Percentiles rank a stretch among this genome's conserved stretches.
phyloP scores from a whole-genome alignment of 106 monocot species.

The Dendrobium chrysotoxum region DNA sequence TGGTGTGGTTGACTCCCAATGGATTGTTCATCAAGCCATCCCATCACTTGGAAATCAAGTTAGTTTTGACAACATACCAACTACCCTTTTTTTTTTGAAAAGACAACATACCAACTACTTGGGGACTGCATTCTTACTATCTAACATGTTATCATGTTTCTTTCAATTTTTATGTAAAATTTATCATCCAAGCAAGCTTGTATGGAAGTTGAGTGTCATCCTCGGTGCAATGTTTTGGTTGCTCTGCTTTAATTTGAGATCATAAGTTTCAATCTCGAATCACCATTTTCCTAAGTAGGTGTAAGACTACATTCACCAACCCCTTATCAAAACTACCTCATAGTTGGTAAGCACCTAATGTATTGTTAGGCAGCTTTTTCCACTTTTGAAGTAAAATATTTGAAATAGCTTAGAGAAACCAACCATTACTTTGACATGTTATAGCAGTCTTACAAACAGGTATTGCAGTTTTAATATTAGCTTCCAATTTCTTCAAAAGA shows the following conservation, averaged over 20 bases:
- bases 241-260: background rate
- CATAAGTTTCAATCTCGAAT: background rate
- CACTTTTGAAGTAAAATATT: background rate
- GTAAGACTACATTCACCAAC: background rate
- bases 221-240: background rate
- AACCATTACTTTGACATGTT: background rate
- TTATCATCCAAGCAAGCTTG: too few species aligned
- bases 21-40: slow-evolving; percentile 61
- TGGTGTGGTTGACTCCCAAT: slow-evolving; percentile 63
- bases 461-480: background rate
- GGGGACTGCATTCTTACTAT: too few species aligned
- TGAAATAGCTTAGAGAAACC: background rate
- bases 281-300: background rate
- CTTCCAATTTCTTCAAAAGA: background rate
- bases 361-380: background rate
- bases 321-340: background rate
- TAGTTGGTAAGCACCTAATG: background rate
- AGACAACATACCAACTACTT: background rate
- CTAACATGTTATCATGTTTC: too few species aligned
- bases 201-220: too few species aligned
- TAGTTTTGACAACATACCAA: background rate
- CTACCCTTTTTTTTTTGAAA: too few species aligned
- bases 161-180: too few species aligned
- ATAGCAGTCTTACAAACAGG: background rate
- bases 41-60: slow-evolving; percentile 76